These are phyloP conservation scores for Russula ochroleuca DNA, from an alignment of 768 basidiomycete species.

Conservation along the genomic window DNA sequence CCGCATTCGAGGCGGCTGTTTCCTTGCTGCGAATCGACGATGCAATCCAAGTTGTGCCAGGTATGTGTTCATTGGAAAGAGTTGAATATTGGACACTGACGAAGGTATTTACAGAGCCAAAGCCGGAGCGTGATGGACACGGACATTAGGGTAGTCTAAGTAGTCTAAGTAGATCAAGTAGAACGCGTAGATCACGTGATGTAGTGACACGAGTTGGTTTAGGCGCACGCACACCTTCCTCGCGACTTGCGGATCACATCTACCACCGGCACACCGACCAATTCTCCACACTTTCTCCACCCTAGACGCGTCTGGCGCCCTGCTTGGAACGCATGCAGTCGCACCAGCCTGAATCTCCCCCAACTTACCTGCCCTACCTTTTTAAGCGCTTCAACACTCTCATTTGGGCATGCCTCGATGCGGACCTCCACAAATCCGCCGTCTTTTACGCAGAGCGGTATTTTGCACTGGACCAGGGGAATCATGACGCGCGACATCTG, in stretches of 20 bases:
- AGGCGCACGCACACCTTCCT: slow-evolving; percentile 1
- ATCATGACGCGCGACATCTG: slow-evolving; percentile 80
- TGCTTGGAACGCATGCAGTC: slow-evolving; percentile 25
- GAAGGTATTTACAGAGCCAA: slow-evolving; percentile 49
- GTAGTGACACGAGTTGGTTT: slow-evolving; percentile 8
- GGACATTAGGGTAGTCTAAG: slow-evolving; percentile 47
- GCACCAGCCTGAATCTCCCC: slow-evolving; percentile 48
- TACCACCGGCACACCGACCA: background rate
- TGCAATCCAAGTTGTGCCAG: slow-evolving; percentile 86
- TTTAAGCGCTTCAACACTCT: slow-evolving; percentile 65
- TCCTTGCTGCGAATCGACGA: slow-evolving; percentile 93
- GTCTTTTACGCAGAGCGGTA: slow-evolving; percentile 89
- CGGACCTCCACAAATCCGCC: slow-evolving; percentile 71
- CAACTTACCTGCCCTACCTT: slow-evolving; percentile 52
- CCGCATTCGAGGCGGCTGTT: slow-evolving; percentile 94
- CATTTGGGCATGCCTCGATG: slow-evolving; percentile 82
- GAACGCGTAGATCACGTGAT: slow-evolving; percentile 23
- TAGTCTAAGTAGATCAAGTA: background rate
- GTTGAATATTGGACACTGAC: slow-evolving; percentile 4
- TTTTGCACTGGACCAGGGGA: slow-evolving; percentile 60
- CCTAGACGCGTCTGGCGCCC: slow-evolving; percentile 18
- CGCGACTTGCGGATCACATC: slow-evolving; percentile 1
- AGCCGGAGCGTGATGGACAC: slow-evolving; percentile 67
- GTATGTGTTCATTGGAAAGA: slow-evolving; percentile 36
- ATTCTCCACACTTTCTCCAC: too few species aligned